Evolutionary conservation across 1,284 basidiomycete species (phyloP).

Genomic region (Malassezia vespertilionis): DNA sequence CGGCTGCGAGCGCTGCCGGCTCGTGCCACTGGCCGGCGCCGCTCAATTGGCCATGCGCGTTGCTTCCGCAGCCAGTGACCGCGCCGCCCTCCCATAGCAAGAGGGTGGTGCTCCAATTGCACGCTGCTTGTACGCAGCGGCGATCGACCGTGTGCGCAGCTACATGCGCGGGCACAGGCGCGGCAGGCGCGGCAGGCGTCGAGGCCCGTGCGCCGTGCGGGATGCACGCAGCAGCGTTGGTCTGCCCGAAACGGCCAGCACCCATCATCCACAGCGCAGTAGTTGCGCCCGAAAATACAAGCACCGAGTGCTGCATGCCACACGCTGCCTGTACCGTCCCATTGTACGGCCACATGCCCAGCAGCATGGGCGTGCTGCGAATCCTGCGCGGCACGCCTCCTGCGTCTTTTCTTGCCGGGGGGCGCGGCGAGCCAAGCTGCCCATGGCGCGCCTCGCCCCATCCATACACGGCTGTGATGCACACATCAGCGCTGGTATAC

Average conservation of each 20-base stretch:
- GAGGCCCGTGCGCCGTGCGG: not conserved
- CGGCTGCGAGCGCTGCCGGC: not conserved
- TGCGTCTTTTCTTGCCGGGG: not conserved
- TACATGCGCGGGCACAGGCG: not conserved
- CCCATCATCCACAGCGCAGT: conserved; percentile 6
- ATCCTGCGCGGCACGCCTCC: not conserved
- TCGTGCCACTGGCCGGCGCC: not conserved
- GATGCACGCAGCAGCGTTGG: not conserved
- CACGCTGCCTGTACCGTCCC: not conserved
- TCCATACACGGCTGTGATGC: conserved; percentile 2
- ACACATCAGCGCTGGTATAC: not conserved
- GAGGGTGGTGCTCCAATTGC: conserved; percentile 12
- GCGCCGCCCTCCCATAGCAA: not conserved
- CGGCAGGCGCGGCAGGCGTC: not conserved
- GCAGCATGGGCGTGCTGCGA: not conserved
- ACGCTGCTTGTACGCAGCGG: not conserved
- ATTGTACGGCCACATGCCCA: not conserved
- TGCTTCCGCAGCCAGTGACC: not conserved
- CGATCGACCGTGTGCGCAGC: too few species aligned
- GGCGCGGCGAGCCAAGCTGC: conserved; percentile 6
- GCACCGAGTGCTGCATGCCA: conserved; percentile 11
- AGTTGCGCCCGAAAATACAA: not conserved
- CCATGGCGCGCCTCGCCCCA: conserved; percentile 18
- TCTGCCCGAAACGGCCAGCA: conserved; percentile 1
- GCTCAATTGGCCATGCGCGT: conserved; percentile 2